A percentile compares a stretch with the other conserved stretches of the same genome.
Evolutionary conservation across 345 rosid species (phyloP).

Genomic region (Stellera chamaejasme): DNA sequence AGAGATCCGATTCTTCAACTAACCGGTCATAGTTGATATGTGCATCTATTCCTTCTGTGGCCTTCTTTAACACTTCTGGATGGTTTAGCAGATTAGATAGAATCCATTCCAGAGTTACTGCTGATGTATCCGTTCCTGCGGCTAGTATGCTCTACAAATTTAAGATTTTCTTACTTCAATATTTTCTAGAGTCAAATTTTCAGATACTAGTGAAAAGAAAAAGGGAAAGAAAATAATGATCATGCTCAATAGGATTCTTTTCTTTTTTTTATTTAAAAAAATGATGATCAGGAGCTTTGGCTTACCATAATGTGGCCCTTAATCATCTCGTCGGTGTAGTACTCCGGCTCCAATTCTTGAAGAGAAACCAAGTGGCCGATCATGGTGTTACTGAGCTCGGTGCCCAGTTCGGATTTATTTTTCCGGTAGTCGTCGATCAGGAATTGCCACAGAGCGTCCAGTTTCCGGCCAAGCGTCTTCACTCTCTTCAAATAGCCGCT

Average conservation of each 20-base stretch:
- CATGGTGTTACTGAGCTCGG: constrained; percentile 27
- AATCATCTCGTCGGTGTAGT: constrained; percentile 45
- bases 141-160: constrained; percentile 24
- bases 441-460: constrained; percentile 35
- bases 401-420: constrained; percentile 9
- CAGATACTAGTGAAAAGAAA: background rate
- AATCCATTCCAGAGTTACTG: constrained; percentile 54
- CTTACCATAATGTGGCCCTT: constrained; percentile 38
- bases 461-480: constrained; percentile 14
- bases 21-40: constrained; percentile 7
- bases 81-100: constrained; percentile 37
- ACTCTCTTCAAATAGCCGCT: constrained; percentile 25
- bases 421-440: constrained; percentile 38
- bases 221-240: too few relatives aligned
- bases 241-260: too few relatives aligned
- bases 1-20: constrained; percentile 22
- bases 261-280: too few relatives aligned
- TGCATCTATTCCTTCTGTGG: constrained; percentile 14
- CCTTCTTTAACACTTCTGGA: constrained; percentile 19
- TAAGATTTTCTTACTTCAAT: too few relatives aligned
- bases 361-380: constrained; percentile 39
- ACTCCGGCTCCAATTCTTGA: constrained; percentile 33
- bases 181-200: too few relatives aligned
- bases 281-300: background rate
- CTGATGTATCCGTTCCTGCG: constrained; percentile 42